Percentiles rank a stretch among this genome's conserved stretches.
Conservation (phyloP, 495 filamentous ascomycete genomes). For the Monascus purpureus region DNA sequence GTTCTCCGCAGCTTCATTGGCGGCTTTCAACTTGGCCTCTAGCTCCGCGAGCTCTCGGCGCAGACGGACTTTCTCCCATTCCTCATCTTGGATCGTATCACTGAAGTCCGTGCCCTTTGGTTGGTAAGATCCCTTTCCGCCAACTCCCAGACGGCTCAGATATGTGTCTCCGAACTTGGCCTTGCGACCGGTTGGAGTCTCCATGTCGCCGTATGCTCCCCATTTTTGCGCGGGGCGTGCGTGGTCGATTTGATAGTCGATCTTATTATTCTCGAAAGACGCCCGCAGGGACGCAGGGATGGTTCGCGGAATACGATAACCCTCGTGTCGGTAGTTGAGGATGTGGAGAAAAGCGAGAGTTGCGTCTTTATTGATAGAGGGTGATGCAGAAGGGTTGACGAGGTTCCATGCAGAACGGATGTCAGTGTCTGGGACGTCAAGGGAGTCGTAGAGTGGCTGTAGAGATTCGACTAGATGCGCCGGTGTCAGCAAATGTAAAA, state of each 20-base stretch:
- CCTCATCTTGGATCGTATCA: slow-evolving; percentile 58
- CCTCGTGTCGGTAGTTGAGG: slow-evolving; percentile 87
- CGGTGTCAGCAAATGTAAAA: not conserved
- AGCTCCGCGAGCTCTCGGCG: slow-evolving; percentile 83
- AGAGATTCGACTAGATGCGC: slow-evolving; percentile 52
- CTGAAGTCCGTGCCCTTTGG: slow-evolving; percentile 77
- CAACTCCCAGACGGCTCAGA: slow-evolving; percentile 73
- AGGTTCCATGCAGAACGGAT: slow-evolving; percentile 92
- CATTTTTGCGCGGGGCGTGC: slow-evolving; percentile 48
- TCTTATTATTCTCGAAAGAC: slow-evolving; percentile 84
- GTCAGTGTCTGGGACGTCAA: slow-evolving; percentile 93
- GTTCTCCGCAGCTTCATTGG: slow-evolving; percentile 51
- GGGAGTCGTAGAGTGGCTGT: slow-evolving; percentile 70
- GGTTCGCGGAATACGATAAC: slow-evolving; percentile 83
- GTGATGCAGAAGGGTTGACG: slow-evolving; percentile 70
- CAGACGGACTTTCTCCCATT: slow-evolving; percentile 94
- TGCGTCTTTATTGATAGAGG: slow-evolving; percentile 85
- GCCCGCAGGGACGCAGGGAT: slow-evolving; percentile 82
- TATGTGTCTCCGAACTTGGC: slow-evolving; percentile 96
- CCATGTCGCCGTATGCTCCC: slow-evolving; percentile 53
- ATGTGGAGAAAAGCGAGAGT: slow-evolving; percentile 91
- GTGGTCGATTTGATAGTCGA: slow-evolving; percentile 86
- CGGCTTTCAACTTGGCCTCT: slow-evolving; percentile 65
- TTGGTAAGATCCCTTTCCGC: slow-evolving; percentile 55
- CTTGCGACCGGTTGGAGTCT: slow-evolving; percentile 72